Evolutionary conservation across 2,329 filamentous ascomycete species (phyloP).

Genomic region (Talaromyces piceae): DNA sequence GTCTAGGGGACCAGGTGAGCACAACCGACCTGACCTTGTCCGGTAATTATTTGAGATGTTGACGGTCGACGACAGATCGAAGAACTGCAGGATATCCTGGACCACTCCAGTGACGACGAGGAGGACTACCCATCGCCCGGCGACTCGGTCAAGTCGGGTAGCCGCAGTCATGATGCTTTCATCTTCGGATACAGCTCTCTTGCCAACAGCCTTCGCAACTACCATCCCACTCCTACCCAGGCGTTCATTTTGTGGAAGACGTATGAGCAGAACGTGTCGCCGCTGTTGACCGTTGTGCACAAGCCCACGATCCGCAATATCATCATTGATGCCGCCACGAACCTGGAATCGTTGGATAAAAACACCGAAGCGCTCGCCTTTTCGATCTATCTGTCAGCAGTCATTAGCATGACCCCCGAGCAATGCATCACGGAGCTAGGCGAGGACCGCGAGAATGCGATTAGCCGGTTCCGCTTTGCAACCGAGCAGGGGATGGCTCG

Average conservation of each 20-base stretch:
- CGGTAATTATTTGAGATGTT: too few species aligned
- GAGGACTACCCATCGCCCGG: conserved; percentile 45
- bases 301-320: conserved; percentile 46
- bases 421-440: conserved; percentile 41
- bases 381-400: conserved; percentile 53
- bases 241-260: conserved; percentile 49
- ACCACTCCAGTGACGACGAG: conserved; percentile 47
- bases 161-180: conserved; percentile 52
- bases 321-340: conserved; percentile 44
- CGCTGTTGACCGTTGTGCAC: conserved; percentile 54
- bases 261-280: conserved; percentile 56
- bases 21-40: background rate
- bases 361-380: conserved; percentile 53
- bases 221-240: conserved; percentile 49
- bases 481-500: conserved; percentile 57
- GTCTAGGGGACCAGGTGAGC: conserved; percentile 51
- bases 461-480: conserved; percentile 54
- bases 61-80: too few species aligned
- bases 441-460: conserved; percentile 43
- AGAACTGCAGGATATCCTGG: conserved; percentile 55
- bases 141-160: conserved; percentile 27
- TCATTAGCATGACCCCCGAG: conserved; percentile 36
- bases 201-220: conserved; percentile 46
- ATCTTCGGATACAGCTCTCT: conserved; percentile 54
- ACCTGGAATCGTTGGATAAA: conserved; percentile 45